A percentile compares a stretch with the other conserved stretches of the same genome.
Evolutionary conservation across 2,329 filamentous ascomycete species (phyloP).

Genomic region (Microcera coccophila): DNA sequence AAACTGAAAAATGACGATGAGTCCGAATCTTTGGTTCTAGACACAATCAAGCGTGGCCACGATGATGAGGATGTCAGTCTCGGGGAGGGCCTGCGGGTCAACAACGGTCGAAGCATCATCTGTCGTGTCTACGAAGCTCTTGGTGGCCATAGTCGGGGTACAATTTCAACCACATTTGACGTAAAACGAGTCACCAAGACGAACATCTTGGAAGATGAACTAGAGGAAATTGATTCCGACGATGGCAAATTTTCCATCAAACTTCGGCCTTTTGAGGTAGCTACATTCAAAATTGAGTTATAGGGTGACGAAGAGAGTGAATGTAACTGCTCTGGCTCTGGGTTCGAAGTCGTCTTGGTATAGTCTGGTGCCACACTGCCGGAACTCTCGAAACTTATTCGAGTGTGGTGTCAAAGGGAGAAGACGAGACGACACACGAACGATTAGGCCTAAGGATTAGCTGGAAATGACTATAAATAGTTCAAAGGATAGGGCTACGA

Average conservation of each 20-base stretch:
- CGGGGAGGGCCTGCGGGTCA: conserved; percentile 57
- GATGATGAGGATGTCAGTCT: conserved; percentile 71
- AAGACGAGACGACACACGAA: too few species aligned
- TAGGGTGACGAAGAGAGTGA: conserved; percentile 32
- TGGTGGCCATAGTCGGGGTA: conserved; percentile 73
- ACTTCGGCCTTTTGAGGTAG: conserved; percentile 79
- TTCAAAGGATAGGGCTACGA: too few species aligned
- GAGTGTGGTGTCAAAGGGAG: too few species aligned
- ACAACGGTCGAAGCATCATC: conserved; percentile 74
- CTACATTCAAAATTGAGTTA: conserved; percentile 65
- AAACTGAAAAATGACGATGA: conserved; percentile 57
- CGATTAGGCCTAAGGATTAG: too few species aligned
- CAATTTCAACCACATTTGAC: conserved; percentile 62
- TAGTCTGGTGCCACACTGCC: too few species aligned
- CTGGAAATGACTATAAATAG: too few species aligned
- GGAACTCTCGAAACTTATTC: too few species aligned
- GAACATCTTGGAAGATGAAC: conserved; percentile 85
- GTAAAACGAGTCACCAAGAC: conserved; percentile 77
- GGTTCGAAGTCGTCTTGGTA: conserved; percentile 16
- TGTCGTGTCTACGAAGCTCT: conserved; percentile 83
- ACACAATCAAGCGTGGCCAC: conserved; percentile 90
- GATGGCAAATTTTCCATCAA: conserved; percentile 56
- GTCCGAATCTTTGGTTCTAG: conserved; percentile 66
- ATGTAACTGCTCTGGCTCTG: conserved; percentile 22
- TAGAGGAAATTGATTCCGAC: conserved; percentile 54